Conservation (phyloP, 176 grass and related monocot genomes). For the Triticum turgidum region DNA sequence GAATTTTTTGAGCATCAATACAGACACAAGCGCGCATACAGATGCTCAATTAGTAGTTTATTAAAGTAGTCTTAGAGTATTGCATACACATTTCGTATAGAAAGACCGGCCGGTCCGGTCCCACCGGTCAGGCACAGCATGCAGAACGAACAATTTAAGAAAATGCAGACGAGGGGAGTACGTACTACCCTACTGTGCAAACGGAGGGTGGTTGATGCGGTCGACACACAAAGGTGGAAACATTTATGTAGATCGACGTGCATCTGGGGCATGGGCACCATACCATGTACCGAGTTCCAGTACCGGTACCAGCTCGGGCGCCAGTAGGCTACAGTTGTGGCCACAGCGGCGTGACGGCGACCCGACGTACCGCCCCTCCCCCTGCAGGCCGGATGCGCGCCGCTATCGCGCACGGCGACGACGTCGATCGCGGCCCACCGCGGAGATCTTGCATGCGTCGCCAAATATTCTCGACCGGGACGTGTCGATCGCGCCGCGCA, state of each 20-base stretch:
- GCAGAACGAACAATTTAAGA: background rate
- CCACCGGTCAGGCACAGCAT: background rate
- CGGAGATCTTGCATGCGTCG: conserved; percentile 34
- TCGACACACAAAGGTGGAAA: conserved; percentile 21
- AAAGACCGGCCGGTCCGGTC: background rate
- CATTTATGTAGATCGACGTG: background rate
- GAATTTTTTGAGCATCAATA: background rate
- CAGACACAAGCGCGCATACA: too few species aligned
- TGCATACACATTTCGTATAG: background rate
- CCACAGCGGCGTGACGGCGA: conserved; percentile 16
- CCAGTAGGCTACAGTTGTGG: background rate
- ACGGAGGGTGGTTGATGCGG: background rate
- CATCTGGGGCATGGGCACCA: background rate
- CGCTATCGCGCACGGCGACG: conserved; percentile 30
- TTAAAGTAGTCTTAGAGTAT: too few species aligned
- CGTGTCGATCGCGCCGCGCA: background rate
- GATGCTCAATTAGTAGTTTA: too few species aligned
- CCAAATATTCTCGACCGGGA: conserved; percentile 53
- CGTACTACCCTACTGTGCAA: background rate
- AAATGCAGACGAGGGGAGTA: background rate
- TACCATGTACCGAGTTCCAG: background rate
- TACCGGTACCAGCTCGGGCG: background rate
- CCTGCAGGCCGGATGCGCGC: conserved; percentile 23
- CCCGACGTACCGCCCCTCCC: background rate
- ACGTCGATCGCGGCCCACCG: conserved; percentile 21